Evolutionary conservation across 208 protist genomes (phyloP), one percentile per base, ranked within the genome.

Genomic region (Leishmania arabica): DNA sequence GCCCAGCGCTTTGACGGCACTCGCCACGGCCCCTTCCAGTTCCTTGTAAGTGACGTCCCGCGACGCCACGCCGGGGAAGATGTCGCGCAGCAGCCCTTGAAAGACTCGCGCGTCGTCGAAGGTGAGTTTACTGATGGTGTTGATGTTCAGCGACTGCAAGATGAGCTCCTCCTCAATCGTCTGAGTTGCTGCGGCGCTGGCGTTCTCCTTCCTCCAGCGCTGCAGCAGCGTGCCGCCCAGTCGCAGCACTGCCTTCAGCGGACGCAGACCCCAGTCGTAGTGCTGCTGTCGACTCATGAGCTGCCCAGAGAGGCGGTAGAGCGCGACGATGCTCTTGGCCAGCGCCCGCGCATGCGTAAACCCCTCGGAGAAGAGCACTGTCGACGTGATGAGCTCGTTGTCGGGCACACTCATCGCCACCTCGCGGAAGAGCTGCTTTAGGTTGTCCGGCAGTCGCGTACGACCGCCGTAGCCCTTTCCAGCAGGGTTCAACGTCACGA

Each of bases 331-430:
- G 78, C 98, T 98, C 85, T 93, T 96, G 19, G 95, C 88, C 42
- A 99, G 85, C n/a, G 42, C 42, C 66, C 88, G 90, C 34, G 93
- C 93, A 75, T 98, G 90, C 40, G 89, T 94, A 87, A 98, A 98
- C 37, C 97, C 97, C 69, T 97, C 92, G 34, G 96, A 96, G 54
- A 96, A 88, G 49, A 99, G 89, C 93, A 98, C 97, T 1, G 96
- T 97, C 21, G 89, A 91, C 60, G 99, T 99, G 86, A 99, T 99
- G 27, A 99, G 94, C 85, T 97, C 91, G 77, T 95, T 93, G 89
- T 99, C 98, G 21, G 99, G 99, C 47, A 98, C 96, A 88, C 98
- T 99, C 98, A 99, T 99, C 47, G 98, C 96, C 31, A 99, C 98
- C 85, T 98, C 96, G 82, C 99, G 93, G 89, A 99, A 99, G 40